Base-by-base conservation (phyloP, 163 green algal genomes). In the Chlorella variabilis region DNA sequence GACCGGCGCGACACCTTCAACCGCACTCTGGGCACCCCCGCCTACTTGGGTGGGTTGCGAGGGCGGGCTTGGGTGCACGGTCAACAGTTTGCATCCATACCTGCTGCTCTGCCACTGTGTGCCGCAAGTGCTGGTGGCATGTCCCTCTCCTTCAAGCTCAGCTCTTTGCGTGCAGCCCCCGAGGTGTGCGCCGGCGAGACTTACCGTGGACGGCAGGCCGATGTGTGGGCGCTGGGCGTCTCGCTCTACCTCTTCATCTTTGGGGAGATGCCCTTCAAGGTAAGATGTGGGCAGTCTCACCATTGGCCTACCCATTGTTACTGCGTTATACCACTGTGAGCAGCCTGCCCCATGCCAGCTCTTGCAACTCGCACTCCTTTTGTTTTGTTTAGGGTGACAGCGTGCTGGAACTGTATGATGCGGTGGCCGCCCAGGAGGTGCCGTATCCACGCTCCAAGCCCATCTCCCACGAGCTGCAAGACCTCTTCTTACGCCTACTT, bases 1-100 rank as follows among this genome's bases (percentile, higher is more conserved):
- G 41, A 67, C n/a, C 49, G 77, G 29, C 67, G 86, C 7, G 84
- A 88, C 73, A 85, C 73, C 15, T 82, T 92, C 25, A 76, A 74
- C 45, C 80, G 81, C 29, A 92, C 89, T 27, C 69, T 88, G 18
- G 93, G 93, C 70, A 97, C 93, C 18, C 93, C 93, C 13, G 92
- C 90, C 21, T 97, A 94, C 83, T 85, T 96, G 80, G 84, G 71
- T 85, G 48, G 8, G 71, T 63, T 2, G 29, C 18, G 20, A 27
- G 36, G 9, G 45, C 45, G 45, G 45, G 11, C 45, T 54, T 11
- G 15, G 45, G 45, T n/a, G n/a, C n/a, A n/a, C n/a, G n/a, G n/a
- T n/a, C n/a, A n/a, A n/a, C n/a, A n/a, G n/a, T n/a, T n/a, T n/a
- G n/a, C n/a, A n/a, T n/a, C n/a, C n/a, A n/a, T n/a, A n/a, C n/a